phyloP scores from a whole-genome alignment of 805 yeast genomes.

The Kodamaea restingae region DNA sequence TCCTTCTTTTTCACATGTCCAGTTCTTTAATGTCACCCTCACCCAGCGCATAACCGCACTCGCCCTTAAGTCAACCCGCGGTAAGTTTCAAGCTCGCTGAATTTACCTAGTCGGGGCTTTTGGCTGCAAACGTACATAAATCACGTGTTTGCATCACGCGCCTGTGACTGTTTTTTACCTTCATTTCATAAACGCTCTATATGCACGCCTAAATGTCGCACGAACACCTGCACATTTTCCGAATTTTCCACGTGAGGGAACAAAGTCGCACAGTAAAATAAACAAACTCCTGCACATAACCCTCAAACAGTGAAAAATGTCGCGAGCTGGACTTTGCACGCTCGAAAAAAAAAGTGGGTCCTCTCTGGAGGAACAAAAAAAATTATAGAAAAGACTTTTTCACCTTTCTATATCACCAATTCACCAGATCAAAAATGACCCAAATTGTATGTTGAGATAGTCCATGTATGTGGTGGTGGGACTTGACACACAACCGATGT shows the following conservation, averaged over 20 bases:
- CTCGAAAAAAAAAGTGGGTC: conserved; percentile 5
- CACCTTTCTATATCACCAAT: conserved; percentile 15
- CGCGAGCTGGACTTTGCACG: conserved; percentile 1
- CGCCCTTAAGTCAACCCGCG: no score
- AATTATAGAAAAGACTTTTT: conserved; percentile 14
- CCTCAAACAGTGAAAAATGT: conserved; percentile 1
- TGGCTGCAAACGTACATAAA: not conserved
- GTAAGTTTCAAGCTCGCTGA: no score
- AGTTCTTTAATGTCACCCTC: no score
- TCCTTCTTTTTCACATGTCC: no score
- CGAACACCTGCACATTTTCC: not conserved
- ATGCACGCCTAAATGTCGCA: conserved; percentile 4
- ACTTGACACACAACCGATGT: not conserved
- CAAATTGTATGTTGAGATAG: conserved; percentile 26
- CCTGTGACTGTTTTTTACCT: conserved; percentile 4
- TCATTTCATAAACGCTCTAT: not conserved
- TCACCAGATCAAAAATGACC: conserved; percentile 19
- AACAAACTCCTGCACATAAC: conserved; percentile 4
- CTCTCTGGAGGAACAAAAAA: conserved; percentile 7
- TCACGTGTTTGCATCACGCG: conserved; percentile 6
- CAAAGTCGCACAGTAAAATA: conserved; percentile 1
- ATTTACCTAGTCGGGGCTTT: not conserved
- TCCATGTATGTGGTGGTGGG: not conserved
- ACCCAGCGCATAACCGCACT: no score
- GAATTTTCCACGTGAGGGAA: not conserved